Percentiles rank a stretch among this genome's conserved stretches.
phyloP scores from a whole-genome alignment of 805 yeast species.

The Lipomyces kockii region DNA sequence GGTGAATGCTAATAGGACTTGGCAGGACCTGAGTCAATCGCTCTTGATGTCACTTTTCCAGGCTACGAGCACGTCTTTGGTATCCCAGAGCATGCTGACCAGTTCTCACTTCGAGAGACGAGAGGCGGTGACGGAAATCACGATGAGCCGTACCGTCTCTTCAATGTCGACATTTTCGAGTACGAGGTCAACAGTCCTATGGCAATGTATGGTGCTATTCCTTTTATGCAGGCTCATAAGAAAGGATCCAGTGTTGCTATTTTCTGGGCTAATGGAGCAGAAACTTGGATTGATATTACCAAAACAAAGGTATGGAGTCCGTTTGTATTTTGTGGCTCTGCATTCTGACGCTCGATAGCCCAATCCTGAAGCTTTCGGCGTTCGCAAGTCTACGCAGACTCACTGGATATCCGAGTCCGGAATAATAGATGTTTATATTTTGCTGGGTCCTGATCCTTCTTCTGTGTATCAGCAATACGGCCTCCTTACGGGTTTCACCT shows the following conservation, averaged over 20 bases:
- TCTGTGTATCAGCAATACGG: constrained; percentile 66
- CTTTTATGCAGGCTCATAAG: constrained; percentile 76
- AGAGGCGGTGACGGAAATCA: constrained; percentile 43
- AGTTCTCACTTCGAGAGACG: constrained; percentile 75
- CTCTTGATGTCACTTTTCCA: constrained; percentile 69
- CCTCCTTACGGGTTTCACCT: constrained; percentile 69
- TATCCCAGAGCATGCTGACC: constrained; percentile 95
- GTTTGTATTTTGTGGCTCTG: neutral
- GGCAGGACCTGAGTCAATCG: constrained; percentile 80
- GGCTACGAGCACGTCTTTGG: constrained; percentile 76
- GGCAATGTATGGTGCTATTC: constrained; percentile 96
- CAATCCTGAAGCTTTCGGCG: constrained; percentile 31
- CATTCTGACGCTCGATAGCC: neutral
- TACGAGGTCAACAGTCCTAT: constrained; percentile 79
- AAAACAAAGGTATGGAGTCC: constrained; percentile 27
- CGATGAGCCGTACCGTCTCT: constrained; percentile 81
- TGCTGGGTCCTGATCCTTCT: constrained; percentile 64
- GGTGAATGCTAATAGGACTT: neutral
- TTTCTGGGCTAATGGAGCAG: constrained; percentile 93
- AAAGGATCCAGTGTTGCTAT: constrained; percentile 67
- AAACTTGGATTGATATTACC: constrained; percentile 80
- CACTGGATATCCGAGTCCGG: constrained; percentile 98
- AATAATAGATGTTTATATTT: constrained; percentile 69
- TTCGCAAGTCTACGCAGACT: constrained; percentile 49
- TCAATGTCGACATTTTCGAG: constrained; percentile 93